A percentile compares a stretch with the other conserved stretches of the same genome.
These are phyloP conservation scores for Trichoderma koningii DNA, from an alignment of 2,329 filamentous ascomycete species.

Conservation along the genomic window DNA sequence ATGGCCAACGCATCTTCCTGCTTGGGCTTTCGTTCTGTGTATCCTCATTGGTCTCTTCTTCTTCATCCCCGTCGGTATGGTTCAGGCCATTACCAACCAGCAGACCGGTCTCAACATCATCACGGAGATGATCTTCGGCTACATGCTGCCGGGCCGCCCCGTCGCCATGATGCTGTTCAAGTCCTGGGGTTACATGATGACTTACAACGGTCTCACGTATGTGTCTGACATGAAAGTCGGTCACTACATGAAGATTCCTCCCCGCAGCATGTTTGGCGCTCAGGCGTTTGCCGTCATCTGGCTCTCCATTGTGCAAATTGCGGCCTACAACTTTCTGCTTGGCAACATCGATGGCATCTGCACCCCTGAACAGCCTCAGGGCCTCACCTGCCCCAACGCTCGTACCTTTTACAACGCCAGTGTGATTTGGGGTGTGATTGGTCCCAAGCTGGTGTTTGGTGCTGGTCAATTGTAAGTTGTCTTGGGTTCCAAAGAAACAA, in stretches of 20 bases:
- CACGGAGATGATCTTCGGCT: conserved; percentile 52
- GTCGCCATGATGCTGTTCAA: conserved; percentile 56
- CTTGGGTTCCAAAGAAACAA: not conserved
- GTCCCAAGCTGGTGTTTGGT: conserved; percentile 40
- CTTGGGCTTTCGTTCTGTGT: conserved; percentile 47
- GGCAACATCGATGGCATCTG: conserved; percentile 58
- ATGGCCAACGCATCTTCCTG: conserved; percentile 47
- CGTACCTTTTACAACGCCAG: conserved; percentile 63
- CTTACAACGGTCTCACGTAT: conserved; percentile 51
- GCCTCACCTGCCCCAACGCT: conserved; percentile 59
- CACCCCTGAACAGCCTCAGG: conserved; percentile 48
- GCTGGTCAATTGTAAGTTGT: conserved; percentile 37
- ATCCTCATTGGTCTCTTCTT: conserved; percentile 46
- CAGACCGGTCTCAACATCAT: conserved; percentile 53
- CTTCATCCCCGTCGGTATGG: conserved; percentile 49
- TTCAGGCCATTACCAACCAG: conserved; percentile 53
- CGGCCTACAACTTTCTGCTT: conserved; percentile 45
- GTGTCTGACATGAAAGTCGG: conserved; percentile 55
- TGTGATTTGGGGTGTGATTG: conserved; percentile 64
- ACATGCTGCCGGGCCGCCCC: conserved; percentile 50
- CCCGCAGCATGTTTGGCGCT: conserved; percentile 51
- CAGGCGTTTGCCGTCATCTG: conserved; percentile 47
- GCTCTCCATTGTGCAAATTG: conserved; percentile 44
- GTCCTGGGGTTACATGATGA: conserved; percentile 50
- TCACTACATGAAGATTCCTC: conserved; percentile 57